These are phyloP conservation scores for Tolypocladium amazonense DNA, from an alignment of 2,329 filamentous ascomycete species.

Conservation along the genomic window DNA sequence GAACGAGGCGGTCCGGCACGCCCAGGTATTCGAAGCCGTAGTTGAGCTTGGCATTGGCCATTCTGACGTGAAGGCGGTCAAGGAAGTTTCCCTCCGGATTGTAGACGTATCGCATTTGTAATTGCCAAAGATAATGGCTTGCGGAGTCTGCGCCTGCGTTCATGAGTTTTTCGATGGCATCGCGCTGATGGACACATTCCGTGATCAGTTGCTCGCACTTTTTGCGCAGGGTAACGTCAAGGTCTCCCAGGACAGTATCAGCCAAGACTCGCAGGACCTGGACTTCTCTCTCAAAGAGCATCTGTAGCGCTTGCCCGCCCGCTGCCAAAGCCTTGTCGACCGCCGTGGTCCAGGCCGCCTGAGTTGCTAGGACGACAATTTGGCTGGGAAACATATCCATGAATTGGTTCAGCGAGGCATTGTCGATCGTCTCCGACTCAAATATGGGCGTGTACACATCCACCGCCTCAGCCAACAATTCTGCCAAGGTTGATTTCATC, in stretches of 20 bases:
- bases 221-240: constrained; percentile 79
- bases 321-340: constrained; percentile 68
- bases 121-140: constrained; percentile 81
- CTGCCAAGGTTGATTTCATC: constrained; percentile 91
- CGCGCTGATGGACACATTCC: constrained; percentile 95
- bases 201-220: constrained; percentile 99
- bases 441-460: constrained; percentile 75
- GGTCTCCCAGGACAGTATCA: constrained; percentile 77
- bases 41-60: constrained; percentile 90
- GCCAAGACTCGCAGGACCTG: constrained; percentile 78
- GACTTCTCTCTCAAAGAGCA: constrained; percentile 72
- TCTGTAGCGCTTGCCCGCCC: constrained; percentile 58
- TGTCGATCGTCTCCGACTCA: constrained; percentile 58
- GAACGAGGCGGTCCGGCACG: constrained; percentile 89
- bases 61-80: constrained; percentile 78
- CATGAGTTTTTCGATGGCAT: constrained; percentile 80
- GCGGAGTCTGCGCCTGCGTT: constrained; percentile 62
- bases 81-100: constrained; percentile 68
- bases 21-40: constrained; percentile 98
- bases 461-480: constrained; percentile 78
- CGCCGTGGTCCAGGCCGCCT: constrained; percentile 84
- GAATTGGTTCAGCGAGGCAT: constrained; percentile 63
- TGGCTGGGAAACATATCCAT: constrained; percentile 82
- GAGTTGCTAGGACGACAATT: constrained; percentile 87
- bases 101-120: constrained; percentile 97